A percentile compares a stretch with the other conserved stretches of the same genome.
Evolutionary conservation across 495 filamentous ascomycete genomes (phyloP).

Genomic region (Trichoderma reesei): DNA sequence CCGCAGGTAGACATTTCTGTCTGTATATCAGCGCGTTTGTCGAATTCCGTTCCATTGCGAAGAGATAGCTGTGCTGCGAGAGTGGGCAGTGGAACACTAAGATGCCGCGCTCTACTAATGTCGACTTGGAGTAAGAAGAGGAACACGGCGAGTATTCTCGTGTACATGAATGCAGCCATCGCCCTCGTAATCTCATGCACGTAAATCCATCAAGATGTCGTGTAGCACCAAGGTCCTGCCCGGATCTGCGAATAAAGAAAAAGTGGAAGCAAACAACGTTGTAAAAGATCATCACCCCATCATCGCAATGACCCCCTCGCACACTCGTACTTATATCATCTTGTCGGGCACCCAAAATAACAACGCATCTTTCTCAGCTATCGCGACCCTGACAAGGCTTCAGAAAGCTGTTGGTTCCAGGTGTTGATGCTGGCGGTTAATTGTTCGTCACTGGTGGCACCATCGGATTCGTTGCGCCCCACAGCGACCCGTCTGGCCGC

Average conservation of each 20-base stretch:
- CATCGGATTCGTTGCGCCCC: not conserved
- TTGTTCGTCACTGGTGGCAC: not conserved
- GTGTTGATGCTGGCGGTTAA: not conserved
- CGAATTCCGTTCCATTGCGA: not conserved
- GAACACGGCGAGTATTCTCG: not conserved
- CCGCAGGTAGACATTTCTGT: constrained; percentile 11
- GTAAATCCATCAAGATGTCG: not conserved
- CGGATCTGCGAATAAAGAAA: not conserved
- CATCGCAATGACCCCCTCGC: not conserved
- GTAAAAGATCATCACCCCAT: not conserved
- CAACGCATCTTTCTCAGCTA: not conserved
- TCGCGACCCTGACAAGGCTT: not conserved
- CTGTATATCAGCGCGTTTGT: not conserved
- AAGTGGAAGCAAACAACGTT: not conserved
- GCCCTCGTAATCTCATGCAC: not conserved
- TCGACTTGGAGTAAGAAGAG: not conserved
- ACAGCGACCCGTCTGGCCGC: not conserved
- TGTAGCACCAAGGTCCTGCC: not conserved
- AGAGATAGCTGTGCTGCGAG: not conserved
- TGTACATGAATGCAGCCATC: not conserved
- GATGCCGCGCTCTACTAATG: not conserved
- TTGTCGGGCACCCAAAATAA: not conserved
- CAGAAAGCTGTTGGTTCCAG: not conserved
- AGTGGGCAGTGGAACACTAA: not conserved
- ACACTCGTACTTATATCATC: not conserved